Evolutionary conservation across 176 grass and related monocot species (phyloP).

Genomic region (Aegilops sharonensis): DNA sequence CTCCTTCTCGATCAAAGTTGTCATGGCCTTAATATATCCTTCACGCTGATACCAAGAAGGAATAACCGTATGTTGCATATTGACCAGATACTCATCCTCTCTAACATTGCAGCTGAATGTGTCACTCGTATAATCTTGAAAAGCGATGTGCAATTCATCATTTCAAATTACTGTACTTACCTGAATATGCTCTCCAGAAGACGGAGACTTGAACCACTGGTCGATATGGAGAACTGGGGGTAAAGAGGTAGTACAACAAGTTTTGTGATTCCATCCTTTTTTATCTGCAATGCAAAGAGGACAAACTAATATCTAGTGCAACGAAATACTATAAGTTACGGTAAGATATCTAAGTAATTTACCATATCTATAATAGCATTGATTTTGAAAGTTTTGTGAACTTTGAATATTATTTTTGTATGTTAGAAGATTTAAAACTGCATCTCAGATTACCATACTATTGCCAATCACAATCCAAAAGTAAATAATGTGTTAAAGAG

Average conservation of each 20-base stretch:
- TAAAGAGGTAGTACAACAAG: slow-evolving; percentile 98
- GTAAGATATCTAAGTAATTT: background rate
- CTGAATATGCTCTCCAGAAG: slow-evolving; percentile 98
- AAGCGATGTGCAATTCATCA: background rate
- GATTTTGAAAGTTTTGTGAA: slow-evolving; percentile 5
- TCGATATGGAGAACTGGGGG: slow-evolving; percentile 99
- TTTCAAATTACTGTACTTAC: slow-evolving; percentile 36
- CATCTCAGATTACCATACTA: slow-evolving; percentile 2
- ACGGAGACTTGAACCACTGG: slow-evolving; percentile 97
- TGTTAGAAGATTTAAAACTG: slow-evolving; percentile 1
- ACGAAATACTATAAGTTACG: background rate
- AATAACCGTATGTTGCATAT: slow-evolving; percentile 99
- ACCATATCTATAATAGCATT: slow-evolving; percentile 21
- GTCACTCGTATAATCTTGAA: background rate
- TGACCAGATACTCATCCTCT: slow-evolving; percentile 97
- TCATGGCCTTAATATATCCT: slow-evolving; percentile 98
- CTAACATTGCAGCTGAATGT: slow-evolving; percentile 43
- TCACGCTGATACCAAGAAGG: slow-evolving; percentile 99
- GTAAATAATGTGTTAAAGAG: background rate
- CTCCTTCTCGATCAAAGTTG: slow-evolving; percentile 91
- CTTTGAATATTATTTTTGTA: background rate
- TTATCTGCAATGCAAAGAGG: slow-evolving; percentile 62
- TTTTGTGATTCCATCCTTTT: slow-evolving; percentile 93
- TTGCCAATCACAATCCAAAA: slow-evolving; percentile 8
- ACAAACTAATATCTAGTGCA: background rate